Evolutionary conservation across 164 flowering plant genomes (phyloP).

Genomic region (Platanus orientalis): DNA sequence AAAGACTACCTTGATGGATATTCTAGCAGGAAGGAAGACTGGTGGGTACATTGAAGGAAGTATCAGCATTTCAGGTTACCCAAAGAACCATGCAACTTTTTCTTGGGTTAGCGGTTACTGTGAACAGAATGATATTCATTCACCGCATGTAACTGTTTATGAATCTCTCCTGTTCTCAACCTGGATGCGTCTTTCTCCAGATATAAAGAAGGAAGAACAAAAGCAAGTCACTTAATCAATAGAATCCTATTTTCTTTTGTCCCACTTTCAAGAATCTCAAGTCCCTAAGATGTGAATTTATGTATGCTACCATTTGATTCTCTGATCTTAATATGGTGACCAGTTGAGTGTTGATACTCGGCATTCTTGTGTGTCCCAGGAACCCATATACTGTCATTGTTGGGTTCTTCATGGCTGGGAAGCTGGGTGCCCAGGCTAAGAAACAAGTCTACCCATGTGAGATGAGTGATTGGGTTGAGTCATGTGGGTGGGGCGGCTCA

Average conservation of each 20-base stretch:
- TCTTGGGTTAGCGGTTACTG: conserved; percentile 66
- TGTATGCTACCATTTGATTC: neutral
- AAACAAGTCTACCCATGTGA: too few species aligned
- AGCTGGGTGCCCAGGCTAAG: too few species aligned
- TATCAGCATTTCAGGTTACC: conserved; percentile 53
- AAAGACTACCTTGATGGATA: conserved; percentile 73
- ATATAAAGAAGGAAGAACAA: conserved; percentile 33
- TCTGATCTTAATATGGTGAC: neutral
- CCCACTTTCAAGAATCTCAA: neutral
- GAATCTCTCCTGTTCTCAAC: conserved; percentile 63
- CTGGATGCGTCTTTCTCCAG: conserved; percentile 58
- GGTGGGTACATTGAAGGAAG: conserved; percentile 59
- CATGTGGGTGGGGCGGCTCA: too few species aligned
- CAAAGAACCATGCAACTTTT: conserved; percentile 55
- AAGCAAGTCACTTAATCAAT: conserved; percentile 19
- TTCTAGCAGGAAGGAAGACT: conserved; percentile 61
- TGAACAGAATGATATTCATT: conserved; percentile 66
- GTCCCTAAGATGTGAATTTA: neutral
- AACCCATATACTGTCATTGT: too few species aligned
- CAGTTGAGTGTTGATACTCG: neutral
- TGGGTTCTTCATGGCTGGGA: too few species aligned
- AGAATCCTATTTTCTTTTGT: neutral
- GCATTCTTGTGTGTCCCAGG: neutral
- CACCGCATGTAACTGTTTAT: conserved; percentile 57
- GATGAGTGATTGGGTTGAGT: too few species aligned